These are phyloP conservation scores for Phanerodontia chrysosporium DNA, from an alignment of 768 basidiomycete species.

Conservation along the genomic window DNA sequence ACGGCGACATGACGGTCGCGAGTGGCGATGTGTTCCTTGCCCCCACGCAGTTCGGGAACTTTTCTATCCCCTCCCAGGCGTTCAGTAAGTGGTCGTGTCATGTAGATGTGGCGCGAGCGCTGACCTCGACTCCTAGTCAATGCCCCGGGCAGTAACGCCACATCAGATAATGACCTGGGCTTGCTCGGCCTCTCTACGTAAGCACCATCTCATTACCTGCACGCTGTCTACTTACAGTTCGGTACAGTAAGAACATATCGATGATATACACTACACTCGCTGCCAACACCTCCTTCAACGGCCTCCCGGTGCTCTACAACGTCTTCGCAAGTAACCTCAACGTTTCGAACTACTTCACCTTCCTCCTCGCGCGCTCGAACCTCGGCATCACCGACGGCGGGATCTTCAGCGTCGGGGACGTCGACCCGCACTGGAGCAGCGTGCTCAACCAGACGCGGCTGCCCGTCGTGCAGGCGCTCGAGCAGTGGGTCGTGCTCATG, in stretches of 20 bases:
- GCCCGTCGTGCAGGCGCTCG: background rate
- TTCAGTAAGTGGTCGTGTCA: conserved; percentile 11
- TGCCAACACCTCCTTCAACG: background rate
- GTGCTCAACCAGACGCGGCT: conserved; percentile 3
- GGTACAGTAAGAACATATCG: background rate
- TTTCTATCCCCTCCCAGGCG: conserved; percentile 7
- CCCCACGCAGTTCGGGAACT: conserved; percentile 10
- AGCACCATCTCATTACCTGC: background rate
- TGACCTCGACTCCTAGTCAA: conserved; percentile 3
- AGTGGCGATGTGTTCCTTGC: conserved; percentile 7
- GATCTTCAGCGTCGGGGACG: conserved; percentile 15
- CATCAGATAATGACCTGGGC: conserved; percentile 9
- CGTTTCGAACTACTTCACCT: conserved; percentile 12
- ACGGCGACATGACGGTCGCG: conserved; percentile 11
- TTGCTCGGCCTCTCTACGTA: conserved; percentile 12
- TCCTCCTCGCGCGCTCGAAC: conserved; percentile 13
- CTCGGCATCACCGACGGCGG: conserved; percentile 15
- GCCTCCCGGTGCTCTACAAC: conserved; percentile 6
- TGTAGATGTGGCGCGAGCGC: background rate
- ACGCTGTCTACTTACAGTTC: background rate
- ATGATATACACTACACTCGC: background rate
- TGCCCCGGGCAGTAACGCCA: conserved; percentile 13
- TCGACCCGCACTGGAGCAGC: background rate
- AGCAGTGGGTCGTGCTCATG: conserved; percentile 11
- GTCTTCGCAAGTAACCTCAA: conserved; percentile 7